phyloP scores from a whole-genome alignment of 2,329 filamentous ascomycete species.

The Ascochyta fabae region DNA sequence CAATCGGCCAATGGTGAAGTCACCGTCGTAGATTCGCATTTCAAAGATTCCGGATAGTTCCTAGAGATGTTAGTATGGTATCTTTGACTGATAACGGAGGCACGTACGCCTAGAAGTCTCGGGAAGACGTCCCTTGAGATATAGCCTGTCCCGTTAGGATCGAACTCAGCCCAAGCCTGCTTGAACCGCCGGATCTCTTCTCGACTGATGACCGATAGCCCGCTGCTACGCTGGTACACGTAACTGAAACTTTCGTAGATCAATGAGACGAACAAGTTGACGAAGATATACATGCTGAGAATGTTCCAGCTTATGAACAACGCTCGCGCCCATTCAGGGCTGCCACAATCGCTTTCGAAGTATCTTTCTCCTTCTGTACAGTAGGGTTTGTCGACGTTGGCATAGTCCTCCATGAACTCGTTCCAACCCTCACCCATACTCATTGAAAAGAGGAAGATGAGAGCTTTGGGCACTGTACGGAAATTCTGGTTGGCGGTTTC shows the following conservation, averaged over 20 bases:
- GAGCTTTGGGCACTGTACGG: constrained; percentile 87
- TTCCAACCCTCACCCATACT: constrained; percentile 98
- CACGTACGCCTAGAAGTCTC: constrained; percentile 75
- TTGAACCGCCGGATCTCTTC: constrained; percentile 97
- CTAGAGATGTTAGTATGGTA: constrained; percentile 40
- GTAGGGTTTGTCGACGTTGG: constrained; percentile 76
- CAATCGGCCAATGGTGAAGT: constrained; percentile 85
- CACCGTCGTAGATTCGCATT: constrained; percentile 93
- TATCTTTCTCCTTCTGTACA: constrained; percentile 77
- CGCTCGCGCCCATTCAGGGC: constrained; percentile 82
- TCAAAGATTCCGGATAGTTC: constrained; percentile 94
- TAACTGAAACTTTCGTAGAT: constrained; percentile 99
- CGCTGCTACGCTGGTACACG: constrained; percentile 94
- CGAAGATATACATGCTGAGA: constrained; percentile 99
- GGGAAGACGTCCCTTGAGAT: constrained; percentile 92
- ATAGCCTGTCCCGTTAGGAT: constrained; percentile 88
- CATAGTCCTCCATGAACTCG: constrained; percentile 93
- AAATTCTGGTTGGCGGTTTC: constrained; percentile 87
- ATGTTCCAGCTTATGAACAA: constrained; percentile 98
- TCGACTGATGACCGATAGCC: constrained; percentile 86
- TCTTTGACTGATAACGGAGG: too few relatives aligned
- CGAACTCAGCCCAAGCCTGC: constrained; percentile 95
- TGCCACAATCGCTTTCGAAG: constrained; percentile 91
- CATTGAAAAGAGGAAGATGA: constrained; percentile 91
- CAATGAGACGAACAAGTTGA: constrained; percentile 95